Base-by-base conservation (phyloP, 2,329 filamentous ascomycete genomes). In the Trichophyton rubrum region DNA sequence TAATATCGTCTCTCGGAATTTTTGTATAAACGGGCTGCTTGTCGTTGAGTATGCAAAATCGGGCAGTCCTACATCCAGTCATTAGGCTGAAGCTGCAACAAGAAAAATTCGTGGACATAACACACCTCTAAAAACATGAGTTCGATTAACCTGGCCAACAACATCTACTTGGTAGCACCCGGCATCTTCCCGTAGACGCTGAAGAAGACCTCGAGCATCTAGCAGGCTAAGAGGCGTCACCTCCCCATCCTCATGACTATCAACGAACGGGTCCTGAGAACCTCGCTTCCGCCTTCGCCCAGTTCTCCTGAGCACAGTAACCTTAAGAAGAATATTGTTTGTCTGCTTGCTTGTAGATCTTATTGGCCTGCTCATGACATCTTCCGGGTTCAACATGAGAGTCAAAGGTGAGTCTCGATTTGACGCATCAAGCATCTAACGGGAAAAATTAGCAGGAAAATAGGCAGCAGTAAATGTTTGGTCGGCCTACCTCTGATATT, bases 271-370 rank as follows among this genome's bases (percentile, higher is more conserved):
- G 3, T 79, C 86, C 60, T 85, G 71, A 3, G 84, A 84, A n/a
- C 89, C 90, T 66, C 86, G 80, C 75, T 91, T 96, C 62, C 91
- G 83, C 73, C 88, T 95, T 62, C 90, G 83, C 2, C 91, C 91
- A 1, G 90, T 96, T 60, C 89, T 80, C 72, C 86, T 93, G 0
- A 93, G 92, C 0, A 97, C 84, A 0, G 87, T 90, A 60, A 99
- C 80, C 71, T 90, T 91, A 59, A 99, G 79, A 20, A 97, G 80
- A 20, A 97, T 77, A 69, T 96, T 95, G 69, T 90, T 89, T 8
- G 89, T 88, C 20, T 82, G 76, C 35, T 86, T 82, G 69, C 86
- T 88, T 47, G 86, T 85, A 6, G 92, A 96, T 66, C 87, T 78
- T 63, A 96, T 78, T 7, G 89, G 88, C 66, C 87, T 86, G 67